These are phyloP conservation scores for Blastocrithidia nonstop DNA, from an alignment of 208 protist genomes.

Conservation along the genomic window DNA sequence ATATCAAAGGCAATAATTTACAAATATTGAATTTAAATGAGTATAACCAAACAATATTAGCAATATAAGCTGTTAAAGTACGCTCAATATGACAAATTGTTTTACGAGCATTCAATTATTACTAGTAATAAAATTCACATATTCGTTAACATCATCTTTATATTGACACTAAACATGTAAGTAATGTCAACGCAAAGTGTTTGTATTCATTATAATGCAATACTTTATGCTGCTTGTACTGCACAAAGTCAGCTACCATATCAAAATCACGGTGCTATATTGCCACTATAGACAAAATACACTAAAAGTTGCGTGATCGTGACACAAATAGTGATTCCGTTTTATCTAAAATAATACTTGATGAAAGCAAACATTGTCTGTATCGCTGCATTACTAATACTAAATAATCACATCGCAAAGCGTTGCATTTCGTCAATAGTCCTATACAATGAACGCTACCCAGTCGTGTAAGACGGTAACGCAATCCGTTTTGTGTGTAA, in stretches of 20 bases:
- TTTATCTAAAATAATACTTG: no score
- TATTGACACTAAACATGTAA: no score
- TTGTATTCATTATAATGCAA: conserved; percentile 1
- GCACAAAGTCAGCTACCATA: background rate
- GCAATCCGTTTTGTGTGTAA: conserved; percentile 76
- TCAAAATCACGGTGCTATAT: background rate
- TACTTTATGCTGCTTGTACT: background rate
- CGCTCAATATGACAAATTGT: no score
- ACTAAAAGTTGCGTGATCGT: background rate
- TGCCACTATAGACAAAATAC: conserved; percentile 1
- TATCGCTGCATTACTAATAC: conserved; percentile 10
- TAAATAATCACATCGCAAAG: conserved; percentile 10
- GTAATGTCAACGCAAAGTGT: background rate
- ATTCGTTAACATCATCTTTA: no score
- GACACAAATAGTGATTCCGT: conserved; percentile 3
- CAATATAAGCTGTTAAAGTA: no score
- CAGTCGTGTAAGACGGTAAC: conserved; percentile 57
- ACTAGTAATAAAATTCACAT: no score
- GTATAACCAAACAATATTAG: no score
- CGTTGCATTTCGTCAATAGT: conserved; percentile 65
- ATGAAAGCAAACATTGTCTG: no score
- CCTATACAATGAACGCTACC: conserved; percentile 30
- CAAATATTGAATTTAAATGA: no score
- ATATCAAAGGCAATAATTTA: no score
- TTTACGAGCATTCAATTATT: no score